Base-by-base conservation (phyloP, 805 yeast species). In the Zygosaccharomyces bailii region DNA sequence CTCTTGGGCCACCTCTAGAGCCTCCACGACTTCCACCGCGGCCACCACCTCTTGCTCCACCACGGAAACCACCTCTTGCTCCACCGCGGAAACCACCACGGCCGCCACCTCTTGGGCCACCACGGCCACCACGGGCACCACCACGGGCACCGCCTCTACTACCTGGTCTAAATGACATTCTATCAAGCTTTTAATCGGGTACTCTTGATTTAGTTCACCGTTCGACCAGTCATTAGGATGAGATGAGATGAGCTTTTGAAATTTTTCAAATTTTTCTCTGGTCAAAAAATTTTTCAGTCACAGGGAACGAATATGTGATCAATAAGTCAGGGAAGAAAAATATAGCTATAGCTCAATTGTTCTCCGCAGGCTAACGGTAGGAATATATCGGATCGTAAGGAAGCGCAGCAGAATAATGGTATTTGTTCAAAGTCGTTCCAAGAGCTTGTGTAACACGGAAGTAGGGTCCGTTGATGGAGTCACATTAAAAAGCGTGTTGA, bases 101-200 rank as follows among this genome's bases (percentile, higher is more conserved):
- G 39, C 70, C 76, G 47, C 76, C 70, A 38, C 80, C 79, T 47
- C 79, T 62, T 36, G 64, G 57, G 37, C 77, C 79, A 37, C 76
- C 74, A 25, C 19, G 24, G 19, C 54, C 39, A 17, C 49, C 49
- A 27, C 46, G 37, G 35, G 43, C 23, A 21, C 56, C 72, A 48
- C 82, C 78, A 42, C 78, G 58, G 56, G 63, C 63, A 51, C 79
- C 74, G 57, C 86, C 84, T 71, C 86, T 75, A 54, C 75, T 69
- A 54, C 79, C 80, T 59, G 84, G 79, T 70, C 82, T 80, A 66
- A 82, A 83, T 66, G 91, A 87, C 95, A 87, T 86, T 73, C 46
- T 63, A 24, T 37, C 16, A 27, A 27, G 14, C 14, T 27, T 27
- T 5, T 27, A 27, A 11, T 27, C 14, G 16, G 31, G 31, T 27